phyloP scores from a whole-genome alignment of 176 grass and related monocot genomes.

The Lolium multiflorum region DNA sequence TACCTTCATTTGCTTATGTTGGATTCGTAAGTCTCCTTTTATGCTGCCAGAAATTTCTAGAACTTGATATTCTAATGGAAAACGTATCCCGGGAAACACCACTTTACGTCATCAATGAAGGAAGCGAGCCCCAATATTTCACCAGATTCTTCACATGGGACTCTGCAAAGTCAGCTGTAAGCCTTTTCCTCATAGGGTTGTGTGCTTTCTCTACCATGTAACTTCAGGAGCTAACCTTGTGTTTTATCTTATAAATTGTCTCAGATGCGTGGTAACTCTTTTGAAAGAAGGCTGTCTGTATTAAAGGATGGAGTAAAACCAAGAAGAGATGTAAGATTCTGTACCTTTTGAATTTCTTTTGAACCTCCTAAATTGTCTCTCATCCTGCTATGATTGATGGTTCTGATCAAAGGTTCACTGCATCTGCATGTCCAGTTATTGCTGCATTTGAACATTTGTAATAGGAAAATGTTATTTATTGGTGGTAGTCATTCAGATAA shows the following conservation, averaged over 20 bases:
- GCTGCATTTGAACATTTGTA: conserved; percentile 11
- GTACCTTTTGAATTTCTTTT: conserved; percentile 24
- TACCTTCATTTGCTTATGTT: background rate
- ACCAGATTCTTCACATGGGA: conserved; percentile 98
- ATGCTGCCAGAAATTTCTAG: conserved; percentile 81
- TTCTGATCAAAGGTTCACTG: conserved; percentile 25
- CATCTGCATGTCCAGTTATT: conserved; percentile 37
- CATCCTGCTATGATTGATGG: conserved; percentile 1
- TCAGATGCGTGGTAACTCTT: conserved; percentile 99
- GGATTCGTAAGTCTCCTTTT: conserved; percentile 24
- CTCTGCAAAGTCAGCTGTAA: conserved; percentile 92
- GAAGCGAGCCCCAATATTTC: conserved; percentile 90
- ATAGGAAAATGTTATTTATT: background rate
- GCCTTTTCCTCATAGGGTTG: conserved; percentile 38
- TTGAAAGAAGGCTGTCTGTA: conserved; percentile 89
- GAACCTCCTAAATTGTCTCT: conserved; percentile 22
- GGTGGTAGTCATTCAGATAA: background rate
- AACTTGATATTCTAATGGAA: conserved; percentile 94
- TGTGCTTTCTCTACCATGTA: conserved; percentile 30
- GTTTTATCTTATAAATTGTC: conserved; percentile 45
- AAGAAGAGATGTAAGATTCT: conserved; percentile 75
- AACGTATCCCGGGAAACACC: conserved; percentile 77
- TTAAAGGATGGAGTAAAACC: conserved; percentile 85
- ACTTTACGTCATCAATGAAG: conserved; percentile 86
- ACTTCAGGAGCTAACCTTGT: conserved; percentile 23